These are phyloP conservation scores for Austroboletus niveus DNA, from an alignment of 1,284 basidiomycete species.

Conservation along the genomic window DNA sequence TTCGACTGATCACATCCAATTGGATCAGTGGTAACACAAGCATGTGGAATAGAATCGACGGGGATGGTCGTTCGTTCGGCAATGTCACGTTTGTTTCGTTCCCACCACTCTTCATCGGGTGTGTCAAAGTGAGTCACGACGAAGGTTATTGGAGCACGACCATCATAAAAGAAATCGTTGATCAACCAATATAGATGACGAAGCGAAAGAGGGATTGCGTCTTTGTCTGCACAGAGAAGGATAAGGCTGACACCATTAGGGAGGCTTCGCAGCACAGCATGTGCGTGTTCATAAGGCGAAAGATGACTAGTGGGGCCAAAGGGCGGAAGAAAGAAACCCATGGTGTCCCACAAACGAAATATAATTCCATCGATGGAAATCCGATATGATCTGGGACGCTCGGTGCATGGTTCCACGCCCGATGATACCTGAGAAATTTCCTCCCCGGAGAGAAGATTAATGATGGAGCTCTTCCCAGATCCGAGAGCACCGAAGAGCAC, in stretches of 20 bases:
- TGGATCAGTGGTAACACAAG: neutral
- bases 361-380: neutral
- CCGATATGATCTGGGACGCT: neutral
- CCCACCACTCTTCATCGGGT: constrained; percentile 11
- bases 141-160: constrained; percentile 26
- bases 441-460: constrained; percentile 5
- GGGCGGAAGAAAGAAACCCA: neutral
- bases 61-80: neutral
- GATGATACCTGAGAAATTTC: neutral
- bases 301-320: neutral
- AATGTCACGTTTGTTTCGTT: constrained; percentile 1
- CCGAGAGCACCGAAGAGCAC: neutral
- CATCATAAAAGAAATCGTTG: constrained; percentile 8
- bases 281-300: constrained; percentile 11
- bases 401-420: neutral
- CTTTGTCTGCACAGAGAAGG: constrained; percentile 5
- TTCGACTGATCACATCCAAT: neutral
- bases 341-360: neutral
- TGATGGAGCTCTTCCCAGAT: neutral
- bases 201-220: neutral
- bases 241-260: constrained; percentile 6
- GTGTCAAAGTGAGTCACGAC: constrained; percentile 31
- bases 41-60: neutral
- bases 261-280: constrained; percentile 4
- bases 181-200: constrained; percentile 5